phyloP scores from a whole-genome alignment of 1,284 basidiomycete genomes.

The Ustanciosporium gigantosporum region DNA sequence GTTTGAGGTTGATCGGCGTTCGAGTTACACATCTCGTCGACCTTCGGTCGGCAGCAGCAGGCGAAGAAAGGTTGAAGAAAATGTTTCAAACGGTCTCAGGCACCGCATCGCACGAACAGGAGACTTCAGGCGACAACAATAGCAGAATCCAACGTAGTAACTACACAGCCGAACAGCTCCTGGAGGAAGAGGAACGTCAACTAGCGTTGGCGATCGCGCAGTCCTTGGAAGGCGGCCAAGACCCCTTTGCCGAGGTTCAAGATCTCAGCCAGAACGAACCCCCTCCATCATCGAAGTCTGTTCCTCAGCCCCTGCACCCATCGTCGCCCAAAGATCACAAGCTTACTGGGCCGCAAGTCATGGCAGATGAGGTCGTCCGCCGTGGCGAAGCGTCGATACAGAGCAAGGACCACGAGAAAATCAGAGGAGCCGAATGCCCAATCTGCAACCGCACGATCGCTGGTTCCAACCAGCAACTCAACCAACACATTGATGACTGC shows the following conservation, averaged over 20 bases:
- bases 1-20: constrained; percentile 51
- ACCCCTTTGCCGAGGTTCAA: constrained; percentile 13
- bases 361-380: too few species aligned
- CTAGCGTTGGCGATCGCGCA: constrained; percentile 34
- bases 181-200: constrained; percentile 35
- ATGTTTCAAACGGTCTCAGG: constrained; percentile 11
- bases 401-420: too few species aligned
- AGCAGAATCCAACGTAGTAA: too few species aligned
- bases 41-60: constrained; percentile 27
- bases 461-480: constrained; percentile 34
- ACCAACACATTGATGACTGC: constrained; percentile 39
- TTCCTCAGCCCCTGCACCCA: neutral
- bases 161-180: constrained; percentile 17
- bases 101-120: neutral
- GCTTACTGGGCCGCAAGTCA: too few species aligned
- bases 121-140: too few species aligned
- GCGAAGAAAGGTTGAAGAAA: constrained; percentile 24
- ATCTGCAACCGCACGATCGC: constrained; percentile 17
- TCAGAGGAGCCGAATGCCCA: constrained; percentile 23
- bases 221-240: constrained; percentile 18
- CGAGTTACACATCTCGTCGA: constrained; percentile 46
- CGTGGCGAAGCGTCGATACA: too few species aligned
- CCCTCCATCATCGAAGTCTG: neutral
- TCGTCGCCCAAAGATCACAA: too few species aligned
- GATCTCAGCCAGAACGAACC: constrained; percentile 26